These are phyloP conservation scores for Pestalotiopsis sp. DNA, from an alignment of 2,329 filamentous ascomycete genomes.

Conservation along the genomic window DNA sequence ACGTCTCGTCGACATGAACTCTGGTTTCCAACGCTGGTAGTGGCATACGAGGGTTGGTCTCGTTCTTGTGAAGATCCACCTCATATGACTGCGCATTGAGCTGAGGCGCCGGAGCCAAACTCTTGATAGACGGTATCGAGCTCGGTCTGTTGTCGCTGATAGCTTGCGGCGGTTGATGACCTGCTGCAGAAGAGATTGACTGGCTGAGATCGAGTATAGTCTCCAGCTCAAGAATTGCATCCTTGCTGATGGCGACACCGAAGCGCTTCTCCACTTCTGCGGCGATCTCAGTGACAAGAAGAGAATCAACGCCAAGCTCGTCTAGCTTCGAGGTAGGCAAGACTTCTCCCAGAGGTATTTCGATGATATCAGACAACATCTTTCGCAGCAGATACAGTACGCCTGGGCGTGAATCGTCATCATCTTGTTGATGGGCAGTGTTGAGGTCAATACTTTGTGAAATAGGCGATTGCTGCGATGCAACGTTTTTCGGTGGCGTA, in stretches of 20 bases:
- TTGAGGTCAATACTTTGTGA: background rate
- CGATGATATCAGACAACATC: constrained; percentile 21
- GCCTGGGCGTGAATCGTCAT: background rate
- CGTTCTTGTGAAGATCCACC: background rate
- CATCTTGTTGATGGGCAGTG: background rate
- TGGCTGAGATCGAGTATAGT: background rate
- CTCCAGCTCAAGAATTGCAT: background rate
- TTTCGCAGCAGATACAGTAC: background rate
- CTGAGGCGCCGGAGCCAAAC: background rate
- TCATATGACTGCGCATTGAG: background rate
- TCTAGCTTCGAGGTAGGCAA: constrained; percentile 23
- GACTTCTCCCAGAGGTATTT: constrained; percentile 20
- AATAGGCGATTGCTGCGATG: background rate
- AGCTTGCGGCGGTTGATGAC: background rate
- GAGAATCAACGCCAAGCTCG: constrained; percentile 39
- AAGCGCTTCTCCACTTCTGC: constrained; percentile 27
- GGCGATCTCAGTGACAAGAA: constrained; percentile 35
- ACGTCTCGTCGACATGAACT: background rate
- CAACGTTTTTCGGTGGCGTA: background rate
- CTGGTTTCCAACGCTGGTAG: background rate
- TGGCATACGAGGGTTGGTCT: background rate
- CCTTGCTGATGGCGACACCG: constrained; percentile 14
- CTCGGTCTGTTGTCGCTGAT: background rate
- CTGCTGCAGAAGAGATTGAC: background rate
- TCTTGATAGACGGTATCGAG: background rate